phyloP scores from a whole-genome alignment of 805 yeast genomes.

The Debaryomyces hansenii region DNA sequence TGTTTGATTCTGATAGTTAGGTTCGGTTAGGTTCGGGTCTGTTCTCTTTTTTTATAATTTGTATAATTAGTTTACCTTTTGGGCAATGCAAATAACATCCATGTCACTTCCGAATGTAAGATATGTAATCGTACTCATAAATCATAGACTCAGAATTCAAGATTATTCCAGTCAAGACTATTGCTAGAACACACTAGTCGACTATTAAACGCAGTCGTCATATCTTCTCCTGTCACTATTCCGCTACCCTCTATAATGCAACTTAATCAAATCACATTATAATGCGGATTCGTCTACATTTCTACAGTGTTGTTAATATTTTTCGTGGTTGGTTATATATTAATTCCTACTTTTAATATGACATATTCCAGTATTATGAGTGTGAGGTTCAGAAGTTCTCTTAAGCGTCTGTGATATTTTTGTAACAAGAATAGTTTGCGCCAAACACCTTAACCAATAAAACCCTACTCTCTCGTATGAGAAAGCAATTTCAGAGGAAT shows the following conservation, averaged over 20 bases:
- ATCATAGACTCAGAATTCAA: neutral
- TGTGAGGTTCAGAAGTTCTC: conserved; percentile 46
- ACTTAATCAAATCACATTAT: neutral
- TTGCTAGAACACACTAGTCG: neutral
- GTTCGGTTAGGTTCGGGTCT: conserved; percentile 5
- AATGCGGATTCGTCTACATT: neutral
- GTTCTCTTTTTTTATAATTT: conserved; percentile 3
- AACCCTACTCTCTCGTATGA: conserved; percentile 41
- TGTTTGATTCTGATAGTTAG: conserved; percentile 5
- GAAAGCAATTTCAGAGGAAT: conserved; percentile 35
- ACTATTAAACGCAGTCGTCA: neutral
- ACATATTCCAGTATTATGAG: conserved; percentile 3
- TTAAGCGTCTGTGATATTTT: conserved; percentile 34
- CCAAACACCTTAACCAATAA: conserved; percentile 49
- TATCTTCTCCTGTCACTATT: neutral
- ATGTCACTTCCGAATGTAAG: neutral
- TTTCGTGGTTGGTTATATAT: neutral
- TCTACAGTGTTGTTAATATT: neutral
- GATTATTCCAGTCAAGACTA: neutral
- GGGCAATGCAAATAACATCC: conserved; percentile 6
- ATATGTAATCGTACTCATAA: conserved; percentile 3
- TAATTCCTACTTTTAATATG: conserved; percentile 3
- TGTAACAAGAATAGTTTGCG: conserved; percentile 51
- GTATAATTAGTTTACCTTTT: conserved; percentile 7
- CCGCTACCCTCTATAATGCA: neutral